Evolutionary conservation across 306 rosid species (phyloP).

Genomic region (Arachis hypogaea): DNA sequence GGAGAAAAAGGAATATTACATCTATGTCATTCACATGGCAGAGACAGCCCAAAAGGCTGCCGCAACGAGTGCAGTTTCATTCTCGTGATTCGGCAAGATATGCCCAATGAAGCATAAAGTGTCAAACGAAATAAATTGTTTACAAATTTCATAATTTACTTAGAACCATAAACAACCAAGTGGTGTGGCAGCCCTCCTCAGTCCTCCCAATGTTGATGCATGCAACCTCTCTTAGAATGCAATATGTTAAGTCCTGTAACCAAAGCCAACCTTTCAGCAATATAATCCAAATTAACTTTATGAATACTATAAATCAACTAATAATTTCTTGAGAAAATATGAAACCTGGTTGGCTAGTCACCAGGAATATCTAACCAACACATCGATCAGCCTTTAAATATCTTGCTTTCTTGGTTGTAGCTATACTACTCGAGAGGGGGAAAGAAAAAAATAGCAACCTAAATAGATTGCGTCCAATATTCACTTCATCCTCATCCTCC

Average conservation of each 20-base stretch:
- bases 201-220: not conserved
- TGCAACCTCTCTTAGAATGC: slow-evolving; percentile 19
- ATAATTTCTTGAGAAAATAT: slow-evolving; percentile 7
- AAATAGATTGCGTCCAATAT: slow-evolving; percentile 40
- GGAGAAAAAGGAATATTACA: slow-evolving; percentile 8
- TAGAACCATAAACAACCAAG: not conserved
- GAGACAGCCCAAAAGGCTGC: slow-evolving; percentile 1
- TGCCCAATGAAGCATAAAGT: slow-evolving; percentile 8
- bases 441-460: slow-evolving; percentile 19
- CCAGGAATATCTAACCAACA: not conserved
- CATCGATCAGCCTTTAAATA: not conserved
- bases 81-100: not conserved
- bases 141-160: not conserved
- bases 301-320: slow-evolving; percentile 16
- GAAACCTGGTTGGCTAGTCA: not conserved
- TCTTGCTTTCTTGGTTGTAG: not conserved
- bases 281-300: slow-evolving; percentile 12
- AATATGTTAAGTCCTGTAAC: slow-evolving; percentile 29
- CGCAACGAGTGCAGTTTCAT: slow-evolving; percentile 16
- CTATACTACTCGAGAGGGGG: not conserved
- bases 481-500: slow-evolving; percentile 43
- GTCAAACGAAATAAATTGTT: slow-evolving; percentile 25
- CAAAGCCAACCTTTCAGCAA: slow-evolving; percentile 37
- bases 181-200: not conserved
- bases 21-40: slow-evolving; percentile 20